Conservation (phyloP, 129 eudicot genomes). For the Ambrosia trifida region DNA sequence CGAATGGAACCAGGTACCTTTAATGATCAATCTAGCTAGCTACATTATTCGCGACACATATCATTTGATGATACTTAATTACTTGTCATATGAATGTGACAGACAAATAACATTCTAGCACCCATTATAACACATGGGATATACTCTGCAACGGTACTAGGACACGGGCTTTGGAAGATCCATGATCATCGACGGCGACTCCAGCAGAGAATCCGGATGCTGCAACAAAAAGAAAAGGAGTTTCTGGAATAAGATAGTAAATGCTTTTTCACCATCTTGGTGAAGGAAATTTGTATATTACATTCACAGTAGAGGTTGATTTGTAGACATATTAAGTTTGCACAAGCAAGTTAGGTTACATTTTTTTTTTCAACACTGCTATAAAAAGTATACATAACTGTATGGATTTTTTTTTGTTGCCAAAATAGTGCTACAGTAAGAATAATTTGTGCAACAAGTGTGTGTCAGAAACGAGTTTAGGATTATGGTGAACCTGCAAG, state of each 20-base stretch:
- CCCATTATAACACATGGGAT: slow-evolving; percentile 95
- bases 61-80: background rate
- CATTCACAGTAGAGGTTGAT: background rate
- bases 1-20: slow-evolving; percentile 84
- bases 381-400: background rate
- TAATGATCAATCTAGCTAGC: background rate
- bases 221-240: slow-evolving; percentile 52
- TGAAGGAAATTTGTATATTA: slow-evolving; percentile 23
- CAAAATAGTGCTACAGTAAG: too few relatives aligned
- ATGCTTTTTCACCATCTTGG: background rate
- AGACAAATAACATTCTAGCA: slow-evolving; percentile 83
- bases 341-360: slow-evolving; percentile 2
- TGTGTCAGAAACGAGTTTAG: too few relatives aligned
- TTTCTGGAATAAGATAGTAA: background rate
- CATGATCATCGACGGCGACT: slow-evolving; percentile 71
- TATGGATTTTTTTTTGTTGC: too few relatives aligned
- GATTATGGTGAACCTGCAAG: too few relatives aligned
- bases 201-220: slow-evolving; percentile 72
- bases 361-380: slow-evolving; percentile 9
- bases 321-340: slow-evolving; percentile 17
- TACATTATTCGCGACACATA: background rate
- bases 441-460: too few relatives aligned
- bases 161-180: slow-evolving; percentile 95
- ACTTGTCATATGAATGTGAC: slow-evolving; percentile 10
- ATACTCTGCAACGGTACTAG: slow-evolving; percentile 78